Base-by-base conservation (phyloP, 148 eudicot species). In the Persicaria maculosa region DNA sequence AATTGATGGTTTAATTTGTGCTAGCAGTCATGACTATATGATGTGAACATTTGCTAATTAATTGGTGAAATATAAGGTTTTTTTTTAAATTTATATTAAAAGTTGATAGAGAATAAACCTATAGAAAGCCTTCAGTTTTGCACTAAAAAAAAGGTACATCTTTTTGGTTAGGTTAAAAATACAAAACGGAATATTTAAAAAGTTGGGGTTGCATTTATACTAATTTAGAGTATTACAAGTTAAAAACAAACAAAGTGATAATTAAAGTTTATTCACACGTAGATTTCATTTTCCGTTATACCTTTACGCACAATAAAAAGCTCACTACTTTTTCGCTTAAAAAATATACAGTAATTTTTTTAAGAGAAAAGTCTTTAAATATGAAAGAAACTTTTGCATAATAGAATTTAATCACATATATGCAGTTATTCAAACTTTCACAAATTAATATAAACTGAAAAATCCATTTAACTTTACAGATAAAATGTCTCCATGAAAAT, bases 81-180 rank as follows among this genome's bases (percentile, higher is more conserved):
- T 36, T 65, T n/a, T n/a, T n/a, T n/a, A n/a, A n/a, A n/a, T n/a
- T 45, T 65, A 65, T 36, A 17, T 6, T 40, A 65, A 65, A 64
- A 65, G 70, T 40, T 43, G 17, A 64, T 31, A 36, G 45, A 19
- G 70, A 40, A 14, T 65, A 36, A 14, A 40, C 70, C 47, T 65
- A 40, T 40, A 36, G 14, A 65, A 15, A 46, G 12, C 70, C 70
- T 12, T 65, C 19, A 20, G 16, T 31, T 36, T 62, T 65, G 70
- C 31, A 65, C 46, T 12, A 17, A 65, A 65, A 46, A 46, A 65
- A 65, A 65, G 70, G 70, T 65, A 65, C 43, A 65, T 36, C 70
- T 65, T 65, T 65, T 40, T 14, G 70, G 70, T 47, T 65, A 5
- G 70, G 70, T 31, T 65, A 65, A 65, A 57, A 65, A 65, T 65